phyloP scores from a whole-genome alignment of 805 yeast genomes.

The Tetrapisispora taiwanensis region DNA sequence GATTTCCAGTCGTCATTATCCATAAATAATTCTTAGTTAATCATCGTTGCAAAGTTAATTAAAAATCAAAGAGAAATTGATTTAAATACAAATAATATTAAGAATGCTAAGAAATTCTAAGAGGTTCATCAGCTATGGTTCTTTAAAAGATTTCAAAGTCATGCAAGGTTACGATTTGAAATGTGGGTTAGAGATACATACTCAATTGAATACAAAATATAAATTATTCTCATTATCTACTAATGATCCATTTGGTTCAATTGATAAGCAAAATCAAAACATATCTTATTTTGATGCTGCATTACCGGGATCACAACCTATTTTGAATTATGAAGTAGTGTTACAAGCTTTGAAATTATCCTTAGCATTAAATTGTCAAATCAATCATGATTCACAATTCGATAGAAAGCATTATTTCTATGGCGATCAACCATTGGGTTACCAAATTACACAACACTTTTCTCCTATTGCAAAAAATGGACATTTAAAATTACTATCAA shows the following conservation, averaged over 20 bases:
- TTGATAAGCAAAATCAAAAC: conserved; percentile 50
- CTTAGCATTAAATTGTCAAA: conserved; percentile 49
- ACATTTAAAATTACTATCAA: conserved; percentile 34
- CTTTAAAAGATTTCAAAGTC: conserved; percentile 2
- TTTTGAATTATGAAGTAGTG: conserved; percentile 63
- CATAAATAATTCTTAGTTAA: too few species aligned
- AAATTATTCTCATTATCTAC: conserved; percentile 68
- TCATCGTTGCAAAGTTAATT: too few species aligned
- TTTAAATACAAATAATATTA: too few species aligned
- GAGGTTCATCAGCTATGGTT: not conserved
- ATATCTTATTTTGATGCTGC: conserved; percentile 76
- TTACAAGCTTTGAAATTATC: conserved; percentile 65
- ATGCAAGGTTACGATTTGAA: conserved; percentile 35
- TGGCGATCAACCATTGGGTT: conserved; percentile 93
- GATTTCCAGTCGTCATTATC: too few species aligned
- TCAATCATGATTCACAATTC: conserved; percentile 53
- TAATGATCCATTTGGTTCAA: conserved; percentile 35
- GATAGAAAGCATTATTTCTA: conserved; percentile 95
- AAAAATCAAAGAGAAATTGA: too few species aligned
- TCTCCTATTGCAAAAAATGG: conserved; percentile 74
- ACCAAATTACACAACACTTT: conserved; percentile 87
- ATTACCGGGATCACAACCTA: conserved; percentile 89
- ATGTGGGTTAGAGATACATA: conserved; percentile 90
- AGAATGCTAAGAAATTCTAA: not conserved
- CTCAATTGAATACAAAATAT: conserved; percentile 64